Evolutionary conservation across 495 filamentous ascomycete species (phyloP), one percentile per base, ranked within the genome.

Genomic region (Hypoxylon subgilvum): DNA sequence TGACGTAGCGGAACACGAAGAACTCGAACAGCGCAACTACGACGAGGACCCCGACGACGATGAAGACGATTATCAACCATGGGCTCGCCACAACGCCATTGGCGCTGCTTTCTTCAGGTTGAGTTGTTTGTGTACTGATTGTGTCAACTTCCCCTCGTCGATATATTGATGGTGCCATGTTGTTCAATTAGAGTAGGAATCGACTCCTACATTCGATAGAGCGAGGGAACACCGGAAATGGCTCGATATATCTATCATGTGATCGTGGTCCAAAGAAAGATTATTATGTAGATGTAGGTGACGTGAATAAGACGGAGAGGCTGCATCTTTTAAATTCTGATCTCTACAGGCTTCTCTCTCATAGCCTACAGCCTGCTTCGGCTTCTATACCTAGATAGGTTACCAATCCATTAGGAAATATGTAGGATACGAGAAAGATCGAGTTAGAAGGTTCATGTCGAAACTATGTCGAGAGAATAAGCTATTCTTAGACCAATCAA

Each of bases 11-110:
- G 5, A 71, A n/a, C 40, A 55, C 16, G 13, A 68, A 34, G 16
- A 71, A 32, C 16, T 72, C 21, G n/a, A 65, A 31, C 12, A 64
- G 36, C 7, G 46, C 55, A 2, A 28, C 21, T 45, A 70, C 35
- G 49, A 72, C 45, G 47, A 73, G 41, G 10, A 63, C 56, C 10
- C 46, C 69, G 19, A 72, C 39, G 6, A 72, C 56, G 13, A 72
- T 63, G 4, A 65, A 58, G 6, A 52, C 53, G 19, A 77, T 68
- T 22, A 74, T 68, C 25, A 74, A 40, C 75, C 73, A 77, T 12
- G 61, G 60, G 30, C 39, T 40, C 38, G 54, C 42, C 16, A 23
- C 23, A 19, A 2, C 22, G 9, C 39, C 17, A 22, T 16, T 13
- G 22, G 6, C 17, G 1, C 34, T 39, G 25, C 34, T 49, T 7